Base-by-base conservation (phyloP, 192 early-diverging fungal species). In the Entomortierella lignicola region DNA sequence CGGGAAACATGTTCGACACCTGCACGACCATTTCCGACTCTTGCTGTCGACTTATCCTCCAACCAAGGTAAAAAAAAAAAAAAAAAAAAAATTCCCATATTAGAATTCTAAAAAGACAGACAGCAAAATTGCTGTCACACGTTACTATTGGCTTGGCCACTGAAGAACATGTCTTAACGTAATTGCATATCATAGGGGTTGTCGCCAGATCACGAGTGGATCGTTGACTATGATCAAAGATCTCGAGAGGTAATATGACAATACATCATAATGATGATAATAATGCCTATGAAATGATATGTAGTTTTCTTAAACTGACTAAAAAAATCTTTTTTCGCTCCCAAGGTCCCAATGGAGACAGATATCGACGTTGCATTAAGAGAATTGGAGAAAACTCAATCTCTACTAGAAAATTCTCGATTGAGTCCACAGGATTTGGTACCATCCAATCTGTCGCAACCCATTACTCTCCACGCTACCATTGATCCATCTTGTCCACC, bases 1-100 rank as follows among this genome's bases (percentile, higher is more conserved):
- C 15, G 86, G 86, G 1, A 87, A 87, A 32, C 86, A 87, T 71
- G 71, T 87, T 31, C 75, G 86, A 11, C 86, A 87, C 62, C 27
- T 84, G 12, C 72, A 77, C 54, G 86, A 87, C 58, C 86, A 87
- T 39, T 87, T 73, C 54, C 71, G 80, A 7, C 50, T 85, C 3
- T 44, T 87, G 2, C 41, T 84, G 8, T 63, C 71, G 17, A 60
- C 66, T 2, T 71, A 74, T 39, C 68, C 62, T 17, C 55, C 55
- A 32, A 17, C 8, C 48, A 66, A 69, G 73, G 73, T 77, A 75
- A 56, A 26, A 27, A 44, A n/a, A n/a, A n/a, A n/a, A n/a, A n/a
- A n/a, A n/a, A n/a, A n/a, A n/a, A n/a, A n/a, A n/a, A n/a, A n/a
- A n/a, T n/a, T 0, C 29, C 11, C 0, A 23, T 26, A 20, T 12